A percentile compares a stretch with the other conserved stretches of the same genome.
Evolutionary conservation across 805 yeast species (phyloP).

Genomic region (Wickerhamiella dianesei): DNA sequence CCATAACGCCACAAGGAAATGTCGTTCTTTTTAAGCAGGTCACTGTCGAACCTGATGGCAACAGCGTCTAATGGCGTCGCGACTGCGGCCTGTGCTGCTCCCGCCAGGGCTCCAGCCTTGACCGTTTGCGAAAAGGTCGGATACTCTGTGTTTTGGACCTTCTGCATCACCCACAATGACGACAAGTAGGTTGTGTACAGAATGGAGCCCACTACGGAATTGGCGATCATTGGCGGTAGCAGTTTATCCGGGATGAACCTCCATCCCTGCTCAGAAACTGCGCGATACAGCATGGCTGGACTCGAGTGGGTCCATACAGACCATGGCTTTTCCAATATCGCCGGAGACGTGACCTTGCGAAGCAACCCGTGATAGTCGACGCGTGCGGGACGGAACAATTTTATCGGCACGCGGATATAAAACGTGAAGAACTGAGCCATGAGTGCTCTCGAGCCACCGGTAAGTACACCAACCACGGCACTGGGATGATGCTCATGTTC

Average conservation of each 20-base stretch:
- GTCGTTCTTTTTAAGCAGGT: conserved; percentile 35
- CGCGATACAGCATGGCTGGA: conserved; percentile 56
- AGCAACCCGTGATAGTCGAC: conserved; percentile 55
- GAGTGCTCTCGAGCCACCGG: conserved; percentile 78
- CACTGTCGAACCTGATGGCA: conserved; percentile 63
- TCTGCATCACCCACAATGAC: conserved; percentile 18
- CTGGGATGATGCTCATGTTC: not conserved
- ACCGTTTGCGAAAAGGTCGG: conserved; percentile 42
- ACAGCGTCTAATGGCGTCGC: conserved; percentile 93
- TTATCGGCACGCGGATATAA: conserved; percentile 69
- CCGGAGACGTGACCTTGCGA: conserved; percentile 14
- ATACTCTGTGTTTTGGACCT: conserved; percentile 16
- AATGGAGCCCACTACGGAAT: conserved; percentile 78
- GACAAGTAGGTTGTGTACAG: conserved; percentile 69
- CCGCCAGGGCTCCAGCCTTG: conserved; percentile 75
- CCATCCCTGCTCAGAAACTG: conserved; percentile 73
- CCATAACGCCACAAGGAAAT: conserved; percentile 66
- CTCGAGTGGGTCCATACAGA: conserved; percentile 58
- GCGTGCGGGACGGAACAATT: conserved; percentile 78
- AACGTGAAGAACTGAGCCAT: conserved; percentile 65
- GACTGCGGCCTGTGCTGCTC: conserved; percentile 73
- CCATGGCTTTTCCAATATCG: conserved; percentile 21
- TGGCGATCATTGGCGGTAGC: conserved; percentile 77
- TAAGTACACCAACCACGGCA: conserved; percentile 53
- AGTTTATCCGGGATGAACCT: conserved; percentile 70